Conservation (phyloP, 108 stramenopile species). For the Schizochytrium sp. region DNA sequence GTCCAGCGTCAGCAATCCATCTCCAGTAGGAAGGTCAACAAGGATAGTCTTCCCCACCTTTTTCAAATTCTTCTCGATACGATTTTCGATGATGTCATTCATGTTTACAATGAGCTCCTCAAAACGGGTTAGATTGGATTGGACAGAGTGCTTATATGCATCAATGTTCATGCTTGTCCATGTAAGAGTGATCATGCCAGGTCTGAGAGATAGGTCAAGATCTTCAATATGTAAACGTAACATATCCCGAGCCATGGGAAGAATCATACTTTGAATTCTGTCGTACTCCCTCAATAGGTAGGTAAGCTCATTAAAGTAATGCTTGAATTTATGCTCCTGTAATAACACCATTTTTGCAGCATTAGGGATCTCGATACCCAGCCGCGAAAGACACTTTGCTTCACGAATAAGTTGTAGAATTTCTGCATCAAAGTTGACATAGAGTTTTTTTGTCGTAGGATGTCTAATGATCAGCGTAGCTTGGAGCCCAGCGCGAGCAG, state of each 20-base stretch:
- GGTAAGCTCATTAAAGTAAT: conserved; percentile 71
- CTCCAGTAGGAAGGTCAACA: conserved; percentile 72
- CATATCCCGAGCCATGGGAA: conserved; percentile 67
- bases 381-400: conserved; percentile 74
- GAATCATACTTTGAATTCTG: conserved; percentile 65
- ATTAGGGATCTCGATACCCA: conserved; percentile 75
- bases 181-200: conserved; percentile 77
- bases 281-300: conserved; percentile 75
- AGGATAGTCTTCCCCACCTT: conserved; percentile 67
- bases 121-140: conserved; percentile 65
- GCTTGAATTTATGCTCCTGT: conserved; percentile 75
- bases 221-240: conserved; percentile 67
- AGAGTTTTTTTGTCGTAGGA: conserved; percentile 69
- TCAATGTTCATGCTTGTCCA: conserved; percentile 83
- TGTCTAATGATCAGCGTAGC: conserved; percentile 80
- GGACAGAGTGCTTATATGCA: conserved; percentile 65
- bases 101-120: conserved; percentile 75
- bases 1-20: conserved; percentile 73
- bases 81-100: conserved; percentile 79
- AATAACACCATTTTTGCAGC: conserved; percentile 74
- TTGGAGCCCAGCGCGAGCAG: conserved; percentile 76
- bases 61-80: conserved; percentile 80
- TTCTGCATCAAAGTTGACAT: conserved; percentile 80
- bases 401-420: conserved; percentile 80
- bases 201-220: conserved; percentile 71